These are phyloP conservation scores for Oemleria cerasiformis DNA, from an alignment of 306 rosid genomes.

Conservation along the genomic window DNA sequence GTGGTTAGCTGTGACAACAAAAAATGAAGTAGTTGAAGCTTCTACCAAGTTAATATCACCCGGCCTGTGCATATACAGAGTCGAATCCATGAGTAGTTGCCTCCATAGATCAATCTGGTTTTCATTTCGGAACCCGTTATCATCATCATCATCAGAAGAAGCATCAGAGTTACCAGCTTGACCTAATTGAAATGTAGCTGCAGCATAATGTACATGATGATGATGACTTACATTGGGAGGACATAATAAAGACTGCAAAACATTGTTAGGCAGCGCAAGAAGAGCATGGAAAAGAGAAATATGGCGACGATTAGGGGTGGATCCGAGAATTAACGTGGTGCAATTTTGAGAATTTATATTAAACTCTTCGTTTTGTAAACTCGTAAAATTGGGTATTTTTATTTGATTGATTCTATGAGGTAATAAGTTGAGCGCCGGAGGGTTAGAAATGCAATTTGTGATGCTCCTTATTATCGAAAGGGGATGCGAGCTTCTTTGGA, in stretches of 20 bases:
- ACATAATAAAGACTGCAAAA: neutral
- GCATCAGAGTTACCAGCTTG: constrained; percentile 10
- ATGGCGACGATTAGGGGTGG: constrained; percentile 5
- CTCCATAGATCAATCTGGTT: constrained; percentile 11
- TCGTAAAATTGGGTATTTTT: neutral
- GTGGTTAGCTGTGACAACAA: neutral
- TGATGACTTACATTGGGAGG: neutral
- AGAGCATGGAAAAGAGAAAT: constrained; percentile 4
- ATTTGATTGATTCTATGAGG: neutral
- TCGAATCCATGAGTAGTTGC: constrained; percentile 20
- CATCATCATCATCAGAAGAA: no score
- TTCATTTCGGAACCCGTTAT: neutral
- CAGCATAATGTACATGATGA: no score
- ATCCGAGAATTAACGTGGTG: constrained; percentile 16
- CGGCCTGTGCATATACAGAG: constrained; percentile 15
- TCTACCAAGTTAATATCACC: constrained; percentile 5
- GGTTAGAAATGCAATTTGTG: constrained; percentile 5
- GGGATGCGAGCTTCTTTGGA: constrained; percentile 3
- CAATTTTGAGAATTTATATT: neutral
- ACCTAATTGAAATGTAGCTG: neutral
- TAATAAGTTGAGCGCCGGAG: constrained; percentile 4
- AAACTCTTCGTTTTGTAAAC: neutral
- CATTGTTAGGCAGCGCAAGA: constrained; percentile 3
- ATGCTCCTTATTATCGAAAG: constrained; percentile 1
- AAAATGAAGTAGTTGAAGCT: constrained; percentile 9